phyloP scores from a whole-genome alignment of 768 basidiomycete species.

The Agaricus blazei region DNA sequence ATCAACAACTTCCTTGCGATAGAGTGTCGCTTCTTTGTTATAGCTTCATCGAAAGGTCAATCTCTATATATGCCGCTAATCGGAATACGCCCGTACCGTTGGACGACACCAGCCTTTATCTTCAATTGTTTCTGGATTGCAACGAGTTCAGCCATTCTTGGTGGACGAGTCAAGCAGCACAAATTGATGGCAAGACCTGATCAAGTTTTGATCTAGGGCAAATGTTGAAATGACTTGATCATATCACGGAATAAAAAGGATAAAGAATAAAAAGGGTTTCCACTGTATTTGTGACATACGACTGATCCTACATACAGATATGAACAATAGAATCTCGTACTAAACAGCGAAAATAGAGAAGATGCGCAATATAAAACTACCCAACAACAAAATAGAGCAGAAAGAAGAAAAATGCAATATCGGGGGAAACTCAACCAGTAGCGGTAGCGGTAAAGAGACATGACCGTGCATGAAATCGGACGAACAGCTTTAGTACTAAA shows the following conservation, averaged over 20 bases:
- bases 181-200: no score
- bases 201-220: not conserved
- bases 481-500: not conserved
- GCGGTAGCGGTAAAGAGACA: slow-evolving; percentile 1
- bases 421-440: slow-evolving; percentile 6
- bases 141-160: slow-evolving; percentile 41
- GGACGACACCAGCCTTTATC: slow-evolving; percentile 67
- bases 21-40: slow-evolving; percentile 62
- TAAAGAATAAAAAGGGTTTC: slow-evolving; percentile 1
- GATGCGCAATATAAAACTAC: not conserved
- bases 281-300: slow-evolving; percentile 9
- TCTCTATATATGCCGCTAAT: not conserved
- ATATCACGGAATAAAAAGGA: not conserved
- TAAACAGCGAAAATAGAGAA: slow-evolving; percentile 30
- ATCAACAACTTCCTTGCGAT: slow-evolving; percentile 60
- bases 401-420: not conserved
- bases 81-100: slow-evolving; percentile 39
- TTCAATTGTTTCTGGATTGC: slow-evolving; percentile 62
- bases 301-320: slow-evolving; percentile 6
- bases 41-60: slow-evolving; percentile 36
- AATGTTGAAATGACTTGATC: slow-evolving; percentile 1
- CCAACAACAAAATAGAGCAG: not conserved
- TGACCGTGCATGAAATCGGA: slow-evolving; percentile 9
- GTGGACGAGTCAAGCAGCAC: no score
- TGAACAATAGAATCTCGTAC: slow-evolving; percentile 28